Percentiles rank a stretch among this genome's conserved stretches.
phyloP scores from a whole-genome alignment of 1,139 yeast genomes.

The Martiniozyma asiatica region DNA sequence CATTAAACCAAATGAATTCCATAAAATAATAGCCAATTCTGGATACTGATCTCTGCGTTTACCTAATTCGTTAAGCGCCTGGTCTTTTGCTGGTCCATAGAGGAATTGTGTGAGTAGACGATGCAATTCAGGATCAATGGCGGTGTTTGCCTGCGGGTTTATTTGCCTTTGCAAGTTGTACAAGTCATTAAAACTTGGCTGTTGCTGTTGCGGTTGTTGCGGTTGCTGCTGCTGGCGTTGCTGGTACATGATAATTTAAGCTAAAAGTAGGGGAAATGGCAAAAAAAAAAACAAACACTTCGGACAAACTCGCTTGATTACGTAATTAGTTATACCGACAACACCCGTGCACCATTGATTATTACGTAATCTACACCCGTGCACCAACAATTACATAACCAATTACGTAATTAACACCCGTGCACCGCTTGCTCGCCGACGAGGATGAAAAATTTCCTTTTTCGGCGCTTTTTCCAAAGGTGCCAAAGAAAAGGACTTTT shows the following conservation, averaged over 20 bases:
- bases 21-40: constrained; percentile 80
- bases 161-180: not conserved
- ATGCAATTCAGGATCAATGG: constrained; percentile 73
- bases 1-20: constrained; percentile 97
- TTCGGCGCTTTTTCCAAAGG: no score
- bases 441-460: no score
- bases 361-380: no score
- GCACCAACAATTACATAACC: no score
- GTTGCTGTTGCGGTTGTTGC: not conserved
- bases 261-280: not conserved
- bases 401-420: no score
- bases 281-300: no score
- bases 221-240: not conserved
- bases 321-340: no score
- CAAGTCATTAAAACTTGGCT: not conserved
- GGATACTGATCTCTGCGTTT: constrained; percentile 91
- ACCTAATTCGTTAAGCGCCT: constrained; percentile 83
- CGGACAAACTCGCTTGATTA: no score
- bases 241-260: not conserved
- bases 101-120: constrained; percentile 86
- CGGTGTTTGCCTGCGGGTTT: constrained; percentile 17
- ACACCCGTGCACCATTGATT: no score
- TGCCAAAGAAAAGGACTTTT: constrained; percentile 14
- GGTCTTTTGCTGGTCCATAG: constrained; percentile 83
- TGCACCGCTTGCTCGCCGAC: no score